Percentiles rank a stretch among this genome's conserved stretches.
Conservation (phyloP, 495 filamentous ascomycete genomes). For the Penicillium taxi region DNA sequence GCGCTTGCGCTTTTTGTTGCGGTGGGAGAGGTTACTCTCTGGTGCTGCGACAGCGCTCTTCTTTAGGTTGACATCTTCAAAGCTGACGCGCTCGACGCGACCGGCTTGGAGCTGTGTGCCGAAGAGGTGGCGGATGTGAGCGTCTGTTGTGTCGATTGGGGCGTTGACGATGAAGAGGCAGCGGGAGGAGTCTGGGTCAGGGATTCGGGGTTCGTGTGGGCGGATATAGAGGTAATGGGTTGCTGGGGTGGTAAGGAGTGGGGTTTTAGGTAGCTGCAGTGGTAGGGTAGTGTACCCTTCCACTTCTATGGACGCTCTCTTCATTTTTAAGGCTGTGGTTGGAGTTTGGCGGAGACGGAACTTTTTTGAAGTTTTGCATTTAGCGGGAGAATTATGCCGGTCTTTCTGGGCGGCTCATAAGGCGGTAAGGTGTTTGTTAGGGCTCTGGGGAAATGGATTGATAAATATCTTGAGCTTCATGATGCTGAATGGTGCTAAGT, state of each 20-base stretch:
- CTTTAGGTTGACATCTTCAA: conserved; percentile 50
- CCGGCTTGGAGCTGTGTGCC: conserved; percentile 59
- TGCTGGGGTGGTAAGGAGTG: conserved; percentile 48
- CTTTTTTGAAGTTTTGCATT: conserved; percentile 3
- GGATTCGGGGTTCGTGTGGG: conserved; percentile 67
- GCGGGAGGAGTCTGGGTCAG: conserved; percentile 60
- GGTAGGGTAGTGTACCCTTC: conserved; percentile 41
- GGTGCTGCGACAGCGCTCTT: conserved; percentile 21
- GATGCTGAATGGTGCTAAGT: no score
- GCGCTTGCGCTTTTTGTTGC: conserved; percentile 61
- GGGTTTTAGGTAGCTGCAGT: conserved; percentile 54
- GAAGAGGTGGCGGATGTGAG: conserved; percentile 69
- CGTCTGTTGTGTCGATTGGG: conserved; percentile 73
- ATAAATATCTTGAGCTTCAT: no score
- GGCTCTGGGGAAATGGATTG: no score
- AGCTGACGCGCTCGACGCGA: conserved; percentile 65
- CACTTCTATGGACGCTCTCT: conserved; percentile 34
- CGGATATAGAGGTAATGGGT: conserved; percentile 84
- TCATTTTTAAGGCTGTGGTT: conserved; percentile 25
- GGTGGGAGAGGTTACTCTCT: conserved; percentile 19
- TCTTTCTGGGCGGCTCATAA: background rate
- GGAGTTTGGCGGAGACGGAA: conserved; percentile 3
- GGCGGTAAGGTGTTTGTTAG: conserved; percentile 5
- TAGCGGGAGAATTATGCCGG: conserved; percentile 4
- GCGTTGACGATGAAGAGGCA: conserved; percentile 83